Conservation (phyloP, 371 early-diverging fungal genomes). For the Mucor velutinosus region DNA sequence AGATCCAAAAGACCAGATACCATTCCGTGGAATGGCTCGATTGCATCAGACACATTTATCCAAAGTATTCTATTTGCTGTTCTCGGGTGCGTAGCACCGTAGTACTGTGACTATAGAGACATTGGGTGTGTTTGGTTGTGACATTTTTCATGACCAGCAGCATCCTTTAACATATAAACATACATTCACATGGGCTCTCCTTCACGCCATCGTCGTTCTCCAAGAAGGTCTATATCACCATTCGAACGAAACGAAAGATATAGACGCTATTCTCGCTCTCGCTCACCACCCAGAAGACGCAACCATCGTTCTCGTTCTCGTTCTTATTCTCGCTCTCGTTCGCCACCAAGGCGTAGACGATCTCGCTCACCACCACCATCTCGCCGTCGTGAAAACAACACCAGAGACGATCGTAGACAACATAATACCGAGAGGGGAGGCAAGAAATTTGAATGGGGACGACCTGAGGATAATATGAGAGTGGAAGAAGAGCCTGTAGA, state of each 20-base stretch:
- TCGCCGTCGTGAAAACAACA: conserved; percentile 16
- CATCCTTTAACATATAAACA: neutral
- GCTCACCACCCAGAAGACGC: conserved; percentile 11
- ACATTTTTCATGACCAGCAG: neutral
- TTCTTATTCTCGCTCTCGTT: conserved; percentile 5
- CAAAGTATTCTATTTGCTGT: neutral
- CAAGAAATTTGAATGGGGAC: conserved; percentile 35
- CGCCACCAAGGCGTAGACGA: conserved; percentile 3
- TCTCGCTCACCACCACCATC: conserved; percentile 25
- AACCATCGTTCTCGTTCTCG: conserved; percentile 4
- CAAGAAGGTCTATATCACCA: conserved; percentile 14
- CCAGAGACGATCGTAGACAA: neutral
- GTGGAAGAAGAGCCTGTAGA: conserved; percentile 47
- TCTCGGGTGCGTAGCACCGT: neutral
- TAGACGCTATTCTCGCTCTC: conserved; percentile 3
- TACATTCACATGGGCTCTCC: conserved; percentile 13
- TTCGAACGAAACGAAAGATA: conserved; percentile 1
- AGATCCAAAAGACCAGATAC: too few species aligned
- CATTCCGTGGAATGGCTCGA: neutral
- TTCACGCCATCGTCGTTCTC: conserved; percentile 4
- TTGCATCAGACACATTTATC: neutral
- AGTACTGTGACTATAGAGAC: neutral
- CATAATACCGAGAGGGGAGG: conserved; percentile 6
- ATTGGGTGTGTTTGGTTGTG: neutral
- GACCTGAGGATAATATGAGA: conserved; percentile 31